Evolutionary conservation across 108 stramenopile species (phyloP), one percentile per base, ranked within the genome.

Genomic region (Bacterosira constricta): DNA sequence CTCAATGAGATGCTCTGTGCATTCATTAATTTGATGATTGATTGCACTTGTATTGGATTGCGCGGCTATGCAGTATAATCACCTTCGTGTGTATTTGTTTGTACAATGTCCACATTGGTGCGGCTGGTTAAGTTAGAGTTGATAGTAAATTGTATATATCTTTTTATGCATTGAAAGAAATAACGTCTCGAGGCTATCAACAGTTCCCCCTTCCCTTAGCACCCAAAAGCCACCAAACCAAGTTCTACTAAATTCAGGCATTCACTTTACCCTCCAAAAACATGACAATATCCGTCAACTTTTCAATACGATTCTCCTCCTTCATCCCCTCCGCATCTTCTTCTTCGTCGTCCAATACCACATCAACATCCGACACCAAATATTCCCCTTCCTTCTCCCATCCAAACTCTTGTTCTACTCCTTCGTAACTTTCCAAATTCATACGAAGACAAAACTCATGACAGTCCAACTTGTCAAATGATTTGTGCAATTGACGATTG

Each of bases 241-340:
- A 8, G 46, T 17, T 47, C 3, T 49, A 25, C 21, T 7, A 56
- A 2, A 6, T 30, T 75, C 73, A 75, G 26, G 73, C 67, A 76
- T 77, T 81, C 75, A 81, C 41, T 52, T 77, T 77, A 7, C 41
- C 35, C 71, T 82, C 81, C 77, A 82, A 58, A 37, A 82, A 82
- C 68, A 73, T 73, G 58, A 82, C 77, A 49, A 72, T 62, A 50
- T 73, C 54, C 10, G 77, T 54, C 66, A 82, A 47, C n/a, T 73
- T 52, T 9, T 52, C 38, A 25, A 82, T 67, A 6, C 77, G 45
- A 61, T 64, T 59, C 6, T 6, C 62, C 26, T 67, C 58, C 27
- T 35, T 36, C 32, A 31, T 20, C 8, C 23, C 25, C 55, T 50
- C 29, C 35, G 8, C 47, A 47, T 20, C 25, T 37, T 26, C 46